Evolutionary conservation across 768 basidiomycete species (phyloP).

Genomic region (Galerina marginata): DNA sequence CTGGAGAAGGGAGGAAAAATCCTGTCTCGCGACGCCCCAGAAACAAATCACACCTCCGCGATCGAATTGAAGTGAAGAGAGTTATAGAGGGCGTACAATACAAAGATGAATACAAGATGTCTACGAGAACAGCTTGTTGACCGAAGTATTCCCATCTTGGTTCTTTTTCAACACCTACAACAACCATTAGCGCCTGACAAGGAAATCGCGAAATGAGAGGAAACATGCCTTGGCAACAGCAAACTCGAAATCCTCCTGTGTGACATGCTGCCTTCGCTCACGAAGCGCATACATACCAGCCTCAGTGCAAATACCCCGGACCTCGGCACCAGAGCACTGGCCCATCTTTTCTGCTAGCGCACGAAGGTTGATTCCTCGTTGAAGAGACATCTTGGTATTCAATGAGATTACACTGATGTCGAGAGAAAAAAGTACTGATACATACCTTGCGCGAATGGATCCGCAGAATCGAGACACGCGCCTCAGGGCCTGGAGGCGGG

Average conservation of each 20-base stretch:
- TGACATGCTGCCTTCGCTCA: constrained; percentile 95
- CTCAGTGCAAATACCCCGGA: constrained; percentile 96
- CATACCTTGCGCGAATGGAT: constrained; percentile 93
- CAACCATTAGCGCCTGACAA: not conserved
- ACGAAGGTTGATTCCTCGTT: constrained; percentile 96
- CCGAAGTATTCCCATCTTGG: constrained; percentile 92
- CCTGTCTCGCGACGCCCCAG: too few species aligned
- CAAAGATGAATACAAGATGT: constrained; percentile 19
- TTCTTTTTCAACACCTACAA: constrained; percentile 89
- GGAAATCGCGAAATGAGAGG: constrained; percentile 18
- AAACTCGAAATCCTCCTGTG: constrained; percentile 99
- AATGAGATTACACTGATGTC: not conserved
- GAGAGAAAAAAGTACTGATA: not conserved
- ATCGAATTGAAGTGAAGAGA: too few species aligned
- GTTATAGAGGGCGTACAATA: too few species aligned
- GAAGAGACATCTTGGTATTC: constrained; percentile 83
- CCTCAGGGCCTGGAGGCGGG: constrained; percentile 96
- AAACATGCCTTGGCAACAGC: constrained; percentile 86
- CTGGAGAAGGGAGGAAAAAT: too few species aligned
- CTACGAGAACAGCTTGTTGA: constrained; percentile 93
- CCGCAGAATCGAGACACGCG: constrained; percentile 94
- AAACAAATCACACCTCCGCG: too few species aligned
- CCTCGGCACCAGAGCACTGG: constrained; percentile 97
- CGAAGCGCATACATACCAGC: constrained; percentile 98
- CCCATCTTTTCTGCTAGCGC: constrained; percentile 99